phyloP scores from a whole-genome alignment of 768 basidiomycete species.

The Sporobolomyces phaffii region DNA sequence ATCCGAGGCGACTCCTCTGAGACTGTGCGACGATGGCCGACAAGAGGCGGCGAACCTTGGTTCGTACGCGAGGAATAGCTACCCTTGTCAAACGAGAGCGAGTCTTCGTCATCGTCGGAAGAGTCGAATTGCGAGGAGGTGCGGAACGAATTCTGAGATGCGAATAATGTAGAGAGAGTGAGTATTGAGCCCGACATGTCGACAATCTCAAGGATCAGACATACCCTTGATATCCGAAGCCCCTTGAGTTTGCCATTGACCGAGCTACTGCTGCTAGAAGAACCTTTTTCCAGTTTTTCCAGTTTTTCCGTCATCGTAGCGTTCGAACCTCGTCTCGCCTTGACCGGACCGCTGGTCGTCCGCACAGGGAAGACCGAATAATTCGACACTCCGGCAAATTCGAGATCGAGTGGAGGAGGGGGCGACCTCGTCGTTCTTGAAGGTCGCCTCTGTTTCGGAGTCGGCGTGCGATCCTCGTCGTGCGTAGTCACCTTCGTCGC shows the following conservation, averaged over 20 bases:
- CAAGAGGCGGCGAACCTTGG: background rate
- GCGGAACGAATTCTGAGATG: background rate
- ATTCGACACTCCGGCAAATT: background rate
- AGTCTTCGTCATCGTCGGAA: background rate
- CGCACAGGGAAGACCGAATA: background rate
- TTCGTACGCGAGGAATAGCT: background rate
- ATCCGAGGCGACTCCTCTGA: conserved; percentile 27
- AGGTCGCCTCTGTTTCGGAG: background rate
- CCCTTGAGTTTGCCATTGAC: background rate
- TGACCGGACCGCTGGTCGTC: background rate
- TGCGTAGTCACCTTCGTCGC: no score
- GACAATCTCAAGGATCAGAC: background rate
- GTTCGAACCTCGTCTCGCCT: background rate
- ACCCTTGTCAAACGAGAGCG: background rate
- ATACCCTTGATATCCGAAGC: background rate
- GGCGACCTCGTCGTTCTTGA: background rate
- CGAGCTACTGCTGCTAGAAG: background rate
- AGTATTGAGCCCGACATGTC: background rate
- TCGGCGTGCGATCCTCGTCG: conserved; percentile 2
- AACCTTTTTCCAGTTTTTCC: background rate
- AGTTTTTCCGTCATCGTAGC: background rate
- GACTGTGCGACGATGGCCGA: conserved; percentile 3
- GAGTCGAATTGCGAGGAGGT: conserved; percentile 9
- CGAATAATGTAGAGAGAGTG: no score
- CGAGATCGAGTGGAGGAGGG: conserved; percentile 11